A percentile compares a stretch with the other conserved stretches of the same genome.
Evolutionary conservation across 2,329 filamentous ascomycete species (phyloP).

Genomic region (Talaromyces sp.): DNA sequence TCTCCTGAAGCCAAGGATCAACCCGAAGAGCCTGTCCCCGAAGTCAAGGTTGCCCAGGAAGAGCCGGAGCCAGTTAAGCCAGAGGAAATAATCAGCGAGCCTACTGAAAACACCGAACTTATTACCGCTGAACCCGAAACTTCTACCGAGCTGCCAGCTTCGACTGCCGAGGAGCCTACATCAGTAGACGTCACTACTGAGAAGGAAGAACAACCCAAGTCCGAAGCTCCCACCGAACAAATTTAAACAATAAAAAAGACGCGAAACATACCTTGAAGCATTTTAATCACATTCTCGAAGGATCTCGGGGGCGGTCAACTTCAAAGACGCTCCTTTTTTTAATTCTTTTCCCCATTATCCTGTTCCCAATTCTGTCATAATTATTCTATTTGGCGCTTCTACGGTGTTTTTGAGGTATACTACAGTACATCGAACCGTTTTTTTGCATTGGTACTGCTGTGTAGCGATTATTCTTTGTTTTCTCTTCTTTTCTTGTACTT

Average conservation of each 20-base stretch:
- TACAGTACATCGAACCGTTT: neutral
- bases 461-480: slow-evolving; percentile 1
- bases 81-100: neutral
- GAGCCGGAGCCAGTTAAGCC: neutral
- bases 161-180: neutral
- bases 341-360: neutral
- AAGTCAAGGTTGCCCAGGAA: neutral
- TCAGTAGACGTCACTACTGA: neutral
- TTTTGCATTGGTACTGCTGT: slow-evolving; percentile 9
- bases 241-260: neutral
- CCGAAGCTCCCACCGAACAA: neutral
- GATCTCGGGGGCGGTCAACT: neutral
- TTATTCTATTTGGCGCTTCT: neutral
- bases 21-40: neutral
- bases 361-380: neutral
- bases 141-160: neutral
- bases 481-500: neutral
- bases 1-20: neutral
- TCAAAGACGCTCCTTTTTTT: neutral
- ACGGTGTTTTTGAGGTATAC: slow-evolving; percentile 3
- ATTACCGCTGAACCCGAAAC: neutral
- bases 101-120: neutral
- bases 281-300: neutral
- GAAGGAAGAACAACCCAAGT: neutral
- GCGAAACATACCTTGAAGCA: neutral